These are phyloP conservation scores for Rhizomucor pusillus DNA, from an alignment of 371 early-diverging fungal species.

Conservation along the genomic window DNA sequence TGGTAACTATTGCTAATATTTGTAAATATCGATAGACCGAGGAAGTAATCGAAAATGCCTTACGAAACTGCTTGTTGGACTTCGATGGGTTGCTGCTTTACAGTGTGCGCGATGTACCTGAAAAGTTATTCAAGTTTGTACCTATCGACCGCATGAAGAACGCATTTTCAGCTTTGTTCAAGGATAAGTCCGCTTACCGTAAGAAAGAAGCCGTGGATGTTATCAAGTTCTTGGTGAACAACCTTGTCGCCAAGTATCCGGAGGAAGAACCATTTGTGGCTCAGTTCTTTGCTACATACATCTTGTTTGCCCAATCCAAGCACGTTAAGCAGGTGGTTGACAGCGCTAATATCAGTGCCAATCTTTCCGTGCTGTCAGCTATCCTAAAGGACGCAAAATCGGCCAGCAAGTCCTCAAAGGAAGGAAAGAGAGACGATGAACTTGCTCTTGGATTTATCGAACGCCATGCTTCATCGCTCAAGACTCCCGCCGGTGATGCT, in stretches of 20 bases:
- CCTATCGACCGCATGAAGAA: constrained; percentile 35
- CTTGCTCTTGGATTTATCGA: constrained; percentile 26
- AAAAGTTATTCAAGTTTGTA: constrained; percentile 29
- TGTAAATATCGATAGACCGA: constrained; percentile 29
- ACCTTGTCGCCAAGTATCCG: constrained; percentile 25
- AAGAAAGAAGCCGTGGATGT: constrained; percentile 22
- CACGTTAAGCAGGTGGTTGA: constrained; percentile 7
- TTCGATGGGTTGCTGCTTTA: constrained; percentile 44
- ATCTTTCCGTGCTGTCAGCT: constrained; percentile 2
- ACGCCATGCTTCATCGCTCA: constrained; percentile 27
- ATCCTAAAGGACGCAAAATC: constrained; percentile 19
- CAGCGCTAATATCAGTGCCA: neutral
- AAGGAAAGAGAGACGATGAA: neutral
- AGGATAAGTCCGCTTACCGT: constrained; percentile 25
- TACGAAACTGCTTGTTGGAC: constrained; percentile 53
- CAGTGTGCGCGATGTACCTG: constrained; percentile 31
- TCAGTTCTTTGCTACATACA: constrained; percentile 28
- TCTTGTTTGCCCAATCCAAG: constrained; percentile 23
- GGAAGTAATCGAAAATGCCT: constrained; percentile 51
- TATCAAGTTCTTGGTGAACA: constrained; percentile 30
- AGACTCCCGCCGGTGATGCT: constrained; percentile 9
- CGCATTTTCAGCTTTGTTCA: constrained; percentile 21
- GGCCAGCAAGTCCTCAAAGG: constrained; percentile 6
- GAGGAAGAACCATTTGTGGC: constrained; percentile 19
- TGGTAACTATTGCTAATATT: neutral